Evolutionary conservation across 805 yeast genomes (phyloP), one percentile per base, ranked within the genome.

Genomic region (Metschnikowia shivogae): DNA sequence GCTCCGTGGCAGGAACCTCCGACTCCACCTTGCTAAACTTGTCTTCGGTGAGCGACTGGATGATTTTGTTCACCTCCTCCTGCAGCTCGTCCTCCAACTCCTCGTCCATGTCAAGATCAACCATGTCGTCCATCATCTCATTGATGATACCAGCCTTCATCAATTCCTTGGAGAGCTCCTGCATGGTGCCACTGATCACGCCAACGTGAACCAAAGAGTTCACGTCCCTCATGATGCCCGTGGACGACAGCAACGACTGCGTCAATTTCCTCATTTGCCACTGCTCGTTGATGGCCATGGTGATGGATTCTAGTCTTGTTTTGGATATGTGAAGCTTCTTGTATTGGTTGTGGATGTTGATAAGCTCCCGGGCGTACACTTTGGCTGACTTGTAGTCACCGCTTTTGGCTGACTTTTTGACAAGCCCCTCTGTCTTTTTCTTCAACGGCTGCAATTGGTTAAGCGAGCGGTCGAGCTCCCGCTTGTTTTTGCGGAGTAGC

Each of bases 51-150:
- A 71, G 60, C 36, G 60, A 57, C 34, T 64, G 64, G 35, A 71
- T 71, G 32, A 88, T 79, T 61, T 80, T 78, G 48, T 84, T 80
- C 17, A 88, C 82, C 56, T 76, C 76, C 27, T 79, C 81, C 50
- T 80, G 86, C 14, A 82, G 84, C 44, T 86, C 92, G 34, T 73
- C 73, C 44, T 77, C 84, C 34, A 78, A 74, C 47, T 81, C 86
- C 14, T 78, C 84, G 39, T 77, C 84, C 43, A 56, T 53, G 27
- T 82, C 88, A 40, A 73, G 65, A 48, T 90, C 98, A 48, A 92
- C 72, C 50, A 87, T 81, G 60, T 93, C 99, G 46, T 86, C 89
- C 61, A 90, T 83, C 98, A 93, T 93, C 61, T 93, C 99, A 54
- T 87, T 88, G 43, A 93, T 89, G 36, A 93, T 78, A 0, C 93